Evolutionary conservation across 306 rosid genomes (phyloP).

Genomic region (Begonia masoniana): DNA sequence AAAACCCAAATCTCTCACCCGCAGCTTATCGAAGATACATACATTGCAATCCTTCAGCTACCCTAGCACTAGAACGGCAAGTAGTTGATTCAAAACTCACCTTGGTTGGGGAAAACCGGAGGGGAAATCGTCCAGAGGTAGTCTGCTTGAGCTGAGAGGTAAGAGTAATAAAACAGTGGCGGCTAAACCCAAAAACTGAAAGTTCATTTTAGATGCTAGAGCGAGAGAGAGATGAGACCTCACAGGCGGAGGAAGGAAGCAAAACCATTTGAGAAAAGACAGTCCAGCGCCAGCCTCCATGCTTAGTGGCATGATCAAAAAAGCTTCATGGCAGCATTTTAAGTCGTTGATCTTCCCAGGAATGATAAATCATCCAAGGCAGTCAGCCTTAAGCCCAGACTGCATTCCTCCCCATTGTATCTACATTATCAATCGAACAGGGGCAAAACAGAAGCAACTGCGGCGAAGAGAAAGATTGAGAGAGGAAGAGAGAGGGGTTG

Average conservation of each 20-base stretch:
- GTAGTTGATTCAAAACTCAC: no score
- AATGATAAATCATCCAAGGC: constrained; percentile 18
- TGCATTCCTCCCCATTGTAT: constrained; percentile 32
- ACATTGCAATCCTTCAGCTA: no score
- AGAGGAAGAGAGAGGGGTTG: background rate
- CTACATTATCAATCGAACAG: no score
- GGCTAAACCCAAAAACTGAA: no score
- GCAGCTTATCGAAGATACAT: no score
- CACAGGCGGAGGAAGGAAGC: constrained; percentile 55
- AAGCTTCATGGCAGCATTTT: constrained; percentile 32
- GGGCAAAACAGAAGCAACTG: constrained; percentile 1
- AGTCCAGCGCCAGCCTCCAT: constrained; percentile 35
- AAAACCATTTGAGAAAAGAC: constrained; percentile 40
- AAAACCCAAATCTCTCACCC: no score
- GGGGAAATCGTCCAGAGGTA: no score
- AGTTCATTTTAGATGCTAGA: background rate
- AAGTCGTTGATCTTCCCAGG: constrained; percentile 38
- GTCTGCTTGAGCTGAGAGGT: no score
- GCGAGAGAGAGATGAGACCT: constrained; percentile 5
- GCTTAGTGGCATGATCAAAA: constrained; percentile 27
- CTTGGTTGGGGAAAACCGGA: no score
- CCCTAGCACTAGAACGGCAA: no score
- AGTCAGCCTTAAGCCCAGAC: constrained; percentile 30
- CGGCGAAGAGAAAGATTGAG: background rate
- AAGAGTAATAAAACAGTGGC: no score